These are phyloP conservation scores for Pseudozyma pruni DNA, from an alignment of 1,284 basidiomycete genomes.

Conservation along the genomic window DNA sequence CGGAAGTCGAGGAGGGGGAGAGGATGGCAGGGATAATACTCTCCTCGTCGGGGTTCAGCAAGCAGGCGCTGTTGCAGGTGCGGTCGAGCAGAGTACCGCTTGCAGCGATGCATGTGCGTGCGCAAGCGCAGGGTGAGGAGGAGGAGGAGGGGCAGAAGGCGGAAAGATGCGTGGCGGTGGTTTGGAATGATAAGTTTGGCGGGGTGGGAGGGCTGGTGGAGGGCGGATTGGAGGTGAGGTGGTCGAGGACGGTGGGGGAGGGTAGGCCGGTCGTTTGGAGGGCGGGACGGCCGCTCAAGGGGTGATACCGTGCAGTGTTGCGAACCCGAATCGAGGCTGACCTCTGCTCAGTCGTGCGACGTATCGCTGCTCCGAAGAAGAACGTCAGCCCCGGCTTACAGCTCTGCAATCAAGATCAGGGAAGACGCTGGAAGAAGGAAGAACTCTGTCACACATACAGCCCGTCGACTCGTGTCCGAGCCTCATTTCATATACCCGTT, in stretches of 20 bases:
- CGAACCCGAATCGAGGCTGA: no score
- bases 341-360: no score
- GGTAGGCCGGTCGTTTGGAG: constrained; percentile 22
- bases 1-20: background rate
- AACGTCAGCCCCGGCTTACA: no score
- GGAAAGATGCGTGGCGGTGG: constrained; percentile 31
- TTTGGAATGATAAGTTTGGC: constrained; percentile 43
- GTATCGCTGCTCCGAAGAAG: no score
- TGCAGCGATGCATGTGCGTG: constrained; percentile 43
- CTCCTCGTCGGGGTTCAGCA: constrained; percentile 50
- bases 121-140: background rate
- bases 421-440: no score
- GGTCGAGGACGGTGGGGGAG: constrained; percentile 15
- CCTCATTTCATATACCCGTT: no score
- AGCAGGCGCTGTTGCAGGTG: constrained; percentile 48
- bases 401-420: no score
- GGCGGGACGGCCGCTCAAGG: constrained; percentile 11
- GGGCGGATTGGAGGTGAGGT: constrained; percentile 34
- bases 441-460: no score
- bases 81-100: constrained; percentile 44
- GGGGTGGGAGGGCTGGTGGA: constrained; percentile 17
- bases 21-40: constrained; percentile 21
- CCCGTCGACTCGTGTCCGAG: no score
- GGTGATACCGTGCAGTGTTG: no score
- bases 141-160: constrained; percentile 2